Percentiles rank a stretch among this genome's conserved stretches.
Evolutionary conservation across 495 filamentous ascomycete genomes (phyloP).

Genomic region (Podospora pseudocomata): DNA sequence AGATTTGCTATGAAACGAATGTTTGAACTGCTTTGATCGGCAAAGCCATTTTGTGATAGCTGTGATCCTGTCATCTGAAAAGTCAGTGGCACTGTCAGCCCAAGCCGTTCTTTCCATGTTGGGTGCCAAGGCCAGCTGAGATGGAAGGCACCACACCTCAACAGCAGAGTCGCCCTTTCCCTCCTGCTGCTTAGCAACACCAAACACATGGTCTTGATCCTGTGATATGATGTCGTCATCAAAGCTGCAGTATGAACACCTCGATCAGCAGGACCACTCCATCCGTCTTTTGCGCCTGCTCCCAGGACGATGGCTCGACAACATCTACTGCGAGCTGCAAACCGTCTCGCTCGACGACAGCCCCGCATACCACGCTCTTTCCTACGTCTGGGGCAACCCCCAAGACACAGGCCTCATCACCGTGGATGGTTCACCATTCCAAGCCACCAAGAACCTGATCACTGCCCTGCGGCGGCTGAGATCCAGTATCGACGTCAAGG

Average conservation of each 20-base stretch:
- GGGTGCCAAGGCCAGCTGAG: not conserved
- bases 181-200: not conserved
- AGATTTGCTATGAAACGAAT: too few species aligned
- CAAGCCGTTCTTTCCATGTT: not conserved
- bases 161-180: not conserved
- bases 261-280: not conserved
- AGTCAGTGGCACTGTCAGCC: not conserved
- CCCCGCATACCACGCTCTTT: conserved; percentile 28
- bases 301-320: conserved; percentile 5
- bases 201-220: not conserved
- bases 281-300: conserved; percentile 5
- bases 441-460: not conserved
- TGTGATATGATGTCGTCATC: not conserved
- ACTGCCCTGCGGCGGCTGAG: not conserved
- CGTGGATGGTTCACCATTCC: not conserved
- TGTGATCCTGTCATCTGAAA: not conserved
- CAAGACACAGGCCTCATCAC: not conserved
- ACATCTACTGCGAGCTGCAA: conserved; percentile 5
- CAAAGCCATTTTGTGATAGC: not conserved
- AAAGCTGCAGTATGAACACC: not conserved
- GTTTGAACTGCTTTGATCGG: too few species aligned
- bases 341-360: conserved; percentile 5
- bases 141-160: not conserved
- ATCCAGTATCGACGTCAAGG: not conserved
- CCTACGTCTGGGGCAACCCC: conserved; percentile 33